Evolutionary conservation across 106 monocot genomes (phyloP).

Genomic region (Allium sativum): DNA sequence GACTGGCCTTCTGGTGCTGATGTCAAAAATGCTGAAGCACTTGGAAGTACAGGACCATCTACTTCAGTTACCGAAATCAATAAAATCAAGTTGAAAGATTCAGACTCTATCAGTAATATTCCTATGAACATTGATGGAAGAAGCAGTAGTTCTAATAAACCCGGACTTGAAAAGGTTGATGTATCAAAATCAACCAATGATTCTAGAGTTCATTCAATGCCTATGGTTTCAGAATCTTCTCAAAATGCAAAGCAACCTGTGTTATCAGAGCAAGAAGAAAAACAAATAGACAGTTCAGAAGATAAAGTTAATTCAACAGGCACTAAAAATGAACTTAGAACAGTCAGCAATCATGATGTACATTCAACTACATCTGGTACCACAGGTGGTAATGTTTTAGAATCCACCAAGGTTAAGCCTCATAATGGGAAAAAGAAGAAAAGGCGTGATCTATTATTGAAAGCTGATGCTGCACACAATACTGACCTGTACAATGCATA

Average conservation of each 20-base stretch:
- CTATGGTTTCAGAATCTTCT: neutral
- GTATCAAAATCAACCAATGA: neutral
- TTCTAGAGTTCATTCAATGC: conserved; percentile 6
- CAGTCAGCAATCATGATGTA: neutral
- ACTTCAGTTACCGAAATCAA: no score
- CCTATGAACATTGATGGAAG: no score
- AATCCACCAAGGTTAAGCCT: conserved; percentile 16
- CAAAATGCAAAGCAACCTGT: conserved; percentile 3
- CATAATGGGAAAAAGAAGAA: conserved; percentile 39
- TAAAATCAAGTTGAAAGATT: no score
- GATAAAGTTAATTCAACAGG: conserved; percentile 1
- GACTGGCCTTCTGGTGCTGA: no score
- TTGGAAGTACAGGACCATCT: no score
- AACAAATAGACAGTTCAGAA: neutral
- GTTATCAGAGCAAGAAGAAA: conserved; percentile 4
- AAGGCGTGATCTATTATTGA: conserved; percentile 42
- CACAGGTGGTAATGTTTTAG: conserved; percentile 12
- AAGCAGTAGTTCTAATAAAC: no score
- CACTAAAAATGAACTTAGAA: conserved; percentile 3
- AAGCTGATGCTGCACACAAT: conserved; percentile 53
- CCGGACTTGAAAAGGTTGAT: no score
- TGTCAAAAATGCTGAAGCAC: no score
- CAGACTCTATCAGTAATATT: no score
- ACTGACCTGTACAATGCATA: conserved; percentile 69
- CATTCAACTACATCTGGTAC: no score